Conservation (phyloP, 768 basidiomycete genomes). For the Suillus occidentalis region DNA sequence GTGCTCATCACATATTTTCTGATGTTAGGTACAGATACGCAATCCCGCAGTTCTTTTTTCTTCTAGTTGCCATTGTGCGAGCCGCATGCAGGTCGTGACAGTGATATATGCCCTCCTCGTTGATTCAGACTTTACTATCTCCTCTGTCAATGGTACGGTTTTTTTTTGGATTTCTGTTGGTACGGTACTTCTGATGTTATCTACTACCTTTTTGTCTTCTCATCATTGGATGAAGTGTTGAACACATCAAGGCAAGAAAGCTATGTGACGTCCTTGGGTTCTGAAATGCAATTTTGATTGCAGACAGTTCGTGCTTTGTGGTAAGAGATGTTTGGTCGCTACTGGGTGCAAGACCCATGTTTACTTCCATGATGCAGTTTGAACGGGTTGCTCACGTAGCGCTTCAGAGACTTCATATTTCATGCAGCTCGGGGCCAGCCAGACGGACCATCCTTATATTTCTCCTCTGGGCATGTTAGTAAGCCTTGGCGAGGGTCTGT, state of each 20-base stretch:
- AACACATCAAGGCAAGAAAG: not conserved
- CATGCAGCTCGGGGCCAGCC: not conserved
- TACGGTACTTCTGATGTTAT: not conserved
- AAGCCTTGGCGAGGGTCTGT: no score
- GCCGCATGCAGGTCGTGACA: not conserved
- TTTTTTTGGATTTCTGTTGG: not conserved
- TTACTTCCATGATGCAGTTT: not conserved
- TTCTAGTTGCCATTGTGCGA: not conserved
- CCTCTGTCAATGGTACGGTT: not conserved
- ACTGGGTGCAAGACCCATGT: not conserved
- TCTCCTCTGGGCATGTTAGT: not conserved
- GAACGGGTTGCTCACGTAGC: not conserved
- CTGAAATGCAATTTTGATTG: not conserved
- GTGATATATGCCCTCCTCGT: not conserved
- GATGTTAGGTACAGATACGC: not conserved
- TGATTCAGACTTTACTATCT: not conserved
- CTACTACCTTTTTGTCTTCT: not conserved
- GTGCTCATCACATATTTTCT: not conserved
- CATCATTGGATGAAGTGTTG: not conserved
- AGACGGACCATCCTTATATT: not conserved
- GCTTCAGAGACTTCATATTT: not conserved
- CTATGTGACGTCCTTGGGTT: not conserved
- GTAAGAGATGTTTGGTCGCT: not conserved
- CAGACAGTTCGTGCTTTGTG: not conserved
- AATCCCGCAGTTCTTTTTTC: not conserved